A percentile compares a stretch with the other conserved stretches of the same genome.
phyloP scores from a whole-genome alignment of 495 filamentous ascomycete genomes.

The Cercophora samala region DNA sequence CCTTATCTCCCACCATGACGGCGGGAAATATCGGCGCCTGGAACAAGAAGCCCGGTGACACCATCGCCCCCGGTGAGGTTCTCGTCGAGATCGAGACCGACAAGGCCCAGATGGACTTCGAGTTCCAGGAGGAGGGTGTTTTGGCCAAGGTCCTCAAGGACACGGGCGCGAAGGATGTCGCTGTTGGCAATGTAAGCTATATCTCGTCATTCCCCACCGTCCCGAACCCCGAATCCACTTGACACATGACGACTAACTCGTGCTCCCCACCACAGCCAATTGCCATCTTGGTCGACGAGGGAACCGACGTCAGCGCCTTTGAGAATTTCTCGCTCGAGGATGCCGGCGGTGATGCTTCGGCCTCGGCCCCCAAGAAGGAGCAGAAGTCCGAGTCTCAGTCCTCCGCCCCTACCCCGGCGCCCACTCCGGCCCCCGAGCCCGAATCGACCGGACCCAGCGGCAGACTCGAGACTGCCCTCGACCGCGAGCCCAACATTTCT shows the following conservation, averaged over 20 bases:
- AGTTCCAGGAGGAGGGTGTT: constrained; percentile 97
- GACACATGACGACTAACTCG: constrained; percentile 19
- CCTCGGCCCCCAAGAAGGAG: constrained; percentile 57
- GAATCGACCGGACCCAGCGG: constrained; percentile 75
- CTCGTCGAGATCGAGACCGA: constrained; percentile 99
- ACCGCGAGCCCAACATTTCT: constrained; percentile 70
- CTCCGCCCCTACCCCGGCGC: constrained; percentile 55
- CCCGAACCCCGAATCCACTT: constrained; percentile 15
- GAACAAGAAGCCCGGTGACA: constrained; percentile 95
- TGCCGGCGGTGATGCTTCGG: constrained; percentile 76
- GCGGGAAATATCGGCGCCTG: constrained; percentile 94
- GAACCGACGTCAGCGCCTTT: constrained; percentile 79
- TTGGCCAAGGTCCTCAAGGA: constrained; percentile 94
- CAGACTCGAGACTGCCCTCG: constrained; percentile 75
- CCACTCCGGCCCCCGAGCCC: constrained; percentile 56
- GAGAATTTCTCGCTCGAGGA: constrained; percentile 83
- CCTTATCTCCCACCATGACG: constrained; percentile 96
- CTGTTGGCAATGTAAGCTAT: constrained; percentile 85
- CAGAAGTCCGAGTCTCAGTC: constrained; percentile 52
- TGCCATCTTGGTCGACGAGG: constrained; percentile 90
- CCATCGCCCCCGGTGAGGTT: constrained; percentile 88
- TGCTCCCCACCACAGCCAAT: constrained; percentile 65
- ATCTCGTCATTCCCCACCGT: constrained; percentile 23
- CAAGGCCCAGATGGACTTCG: constrained; percentile 99
- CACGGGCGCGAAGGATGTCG: constrained; percentile 87